These are phyloP conservation scores for Westerdykella aurantiaca DNA, from an alignment of 2,329 filamentous ascomycete genomes.

Conservation along the genomic window DNA sequence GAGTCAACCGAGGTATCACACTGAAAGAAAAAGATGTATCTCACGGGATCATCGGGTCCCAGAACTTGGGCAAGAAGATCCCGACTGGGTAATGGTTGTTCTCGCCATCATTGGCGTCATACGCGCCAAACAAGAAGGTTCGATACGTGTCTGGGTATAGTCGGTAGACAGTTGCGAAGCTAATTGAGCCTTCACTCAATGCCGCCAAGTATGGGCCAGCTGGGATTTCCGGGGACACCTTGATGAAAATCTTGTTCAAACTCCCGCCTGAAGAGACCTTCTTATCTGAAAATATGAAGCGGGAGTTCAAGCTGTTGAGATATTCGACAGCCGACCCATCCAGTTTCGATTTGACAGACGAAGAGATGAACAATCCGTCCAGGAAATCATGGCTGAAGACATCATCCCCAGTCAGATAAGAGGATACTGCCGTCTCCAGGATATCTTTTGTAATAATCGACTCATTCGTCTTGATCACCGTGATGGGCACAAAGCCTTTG, in stretches of 20 bases:
- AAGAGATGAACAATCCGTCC: constrained; percentile 27
- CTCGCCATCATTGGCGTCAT: constrained; percentile 20
- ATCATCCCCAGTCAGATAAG: constrained; percentile 33
- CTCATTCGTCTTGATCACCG: constrained; percentile 27
- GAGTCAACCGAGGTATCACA: not conserved
- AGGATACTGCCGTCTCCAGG: constrained; percentile 24
- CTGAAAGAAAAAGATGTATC: constrained; percentile 2
- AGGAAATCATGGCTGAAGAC: constrained; percentile 36
- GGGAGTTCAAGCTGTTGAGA: constrained; percentile 12
- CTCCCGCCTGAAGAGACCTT: constrained; percentile 7
- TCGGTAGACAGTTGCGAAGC: constrained; percentile 23
- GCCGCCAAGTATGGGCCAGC: constrained; percentile 27
- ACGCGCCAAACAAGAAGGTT: constrained; percentile 28
- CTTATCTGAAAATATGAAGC: constrained; percentile 11
- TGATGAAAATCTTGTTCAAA: constrained; percentile 7
- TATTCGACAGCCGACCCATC: constrained; percentile 18
- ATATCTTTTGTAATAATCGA: constrained; percentile 22
- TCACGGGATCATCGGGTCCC: constrained; percentile 27
- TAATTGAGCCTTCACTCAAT: constrained; percentile 8
- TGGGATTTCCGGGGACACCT: constrained; percentile 10
- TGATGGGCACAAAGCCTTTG: constrained; percentile 15
- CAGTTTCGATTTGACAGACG: constrained; percentile 14
- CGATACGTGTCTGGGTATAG: constrained; percentile 27
- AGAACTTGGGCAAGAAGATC: constrained; percentile 21
- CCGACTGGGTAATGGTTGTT: constrained; percentile 19